Conservation (phyloP, 1,284 basidiomycete species). For the Puccinia brachypodii region DNA sequence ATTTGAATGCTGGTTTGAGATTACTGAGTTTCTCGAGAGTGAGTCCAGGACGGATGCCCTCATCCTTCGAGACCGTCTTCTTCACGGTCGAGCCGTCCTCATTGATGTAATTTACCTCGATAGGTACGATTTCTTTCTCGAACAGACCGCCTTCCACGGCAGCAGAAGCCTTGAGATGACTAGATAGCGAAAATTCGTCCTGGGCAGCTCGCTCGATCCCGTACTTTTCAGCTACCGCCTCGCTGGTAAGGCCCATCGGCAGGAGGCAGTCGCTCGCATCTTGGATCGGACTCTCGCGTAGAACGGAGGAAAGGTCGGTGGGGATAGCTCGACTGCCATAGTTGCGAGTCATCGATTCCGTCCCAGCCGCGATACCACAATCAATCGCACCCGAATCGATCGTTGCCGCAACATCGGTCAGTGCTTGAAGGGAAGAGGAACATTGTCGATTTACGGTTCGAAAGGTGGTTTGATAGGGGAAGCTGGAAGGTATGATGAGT, state of each 20-base stretch:
- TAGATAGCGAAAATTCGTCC: conserved; percentile 54
- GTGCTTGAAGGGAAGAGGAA: conserved; percentile 57
- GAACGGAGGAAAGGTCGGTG: conserved; percentile 52
- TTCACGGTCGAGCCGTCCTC: conserved; percentile 53
- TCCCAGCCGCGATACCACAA: conserved; percentile 55
- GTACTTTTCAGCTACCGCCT: conserved; percentile 54
- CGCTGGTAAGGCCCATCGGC: conserved; percentile 56
- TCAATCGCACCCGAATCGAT: conserved; percentile 56
- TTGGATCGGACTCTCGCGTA: conserved; percentile 51
- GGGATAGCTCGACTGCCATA: conserved; percentile 55
- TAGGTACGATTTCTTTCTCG: conserved; percentile 54
- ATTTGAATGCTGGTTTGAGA: conserved; percentile 55
- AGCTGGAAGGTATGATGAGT: conserved; percentile 24
- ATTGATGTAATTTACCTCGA: conserved; percentile 49
- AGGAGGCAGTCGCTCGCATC: conserved; percentile 55
- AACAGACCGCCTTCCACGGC: conserved; percentile 54
- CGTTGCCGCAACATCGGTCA: conserved; percentile 57
- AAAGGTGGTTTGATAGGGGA: conserved; percentile 49
- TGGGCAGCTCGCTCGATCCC: conserved; percentile 53
- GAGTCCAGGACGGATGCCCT: conserved; percentile 51
- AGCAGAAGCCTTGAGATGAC: conserved; percentile 53
- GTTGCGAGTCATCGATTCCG: conserved; percentile 56
- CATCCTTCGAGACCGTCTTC: conserved; percentile 53
- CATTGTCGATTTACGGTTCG: conserved; percentile 59
- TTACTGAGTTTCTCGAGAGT: conserved; percentile 50